A percentile compares a stretch with the other conserved stretches of the same genome.
These are phyloP conservation scores for Rhodotorula toruloides DNA, from an alignment of 768 basidiomycete species.

Conservation along the genomic window DNA sequence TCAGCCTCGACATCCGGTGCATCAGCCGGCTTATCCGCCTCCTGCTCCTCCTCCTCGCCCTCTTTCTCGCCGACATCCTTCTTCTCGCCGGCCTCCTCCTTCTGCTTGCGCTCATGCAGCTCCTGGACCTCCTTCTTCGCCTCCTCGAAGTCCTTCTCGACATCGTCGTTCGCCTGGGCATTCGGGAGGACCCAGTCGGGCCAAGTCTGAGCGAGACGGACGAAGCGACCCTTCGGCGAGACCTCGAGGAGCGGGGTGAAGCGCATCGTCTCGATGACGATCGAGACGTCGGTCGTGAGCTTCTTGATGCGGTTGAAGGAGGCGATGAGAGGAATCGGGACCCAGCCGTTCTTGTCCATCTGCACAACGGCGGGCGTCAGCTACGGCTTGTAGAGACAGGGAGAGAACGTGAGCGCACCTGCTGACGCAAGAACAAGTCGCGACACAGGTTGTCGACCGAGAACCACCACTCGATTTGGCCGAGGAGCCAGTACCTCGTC, in stretches of 20 bases:
- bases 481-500: slow-evolving; percentile 62
- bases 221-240: slow-evolving; percentile 23
- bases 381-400: neutral
- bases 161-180: slow-evolving; percentile 48
- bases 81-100: neutral
- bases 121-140: slow-evolving; percentile 9
- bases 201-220: slow-evolving; percentile 62
- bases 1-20: slow-evolving; percentile 10
- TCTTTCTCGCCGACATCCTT: slow-evolving; percentile 39
- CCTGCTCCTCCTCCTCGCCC: slow-evolving; percentile 44
- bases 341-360: slow-evolving; percentile 90
- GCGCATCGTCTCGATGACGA: slow-evolving; percentile 66
- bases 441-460: slow-evolving; percentile 83
- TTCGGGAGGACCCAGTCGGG: slow-evolving; percentile 60
- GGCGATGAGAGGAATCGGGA: slow-evolving; percentile 70
- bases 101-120: slow-evolving; percentile 1
- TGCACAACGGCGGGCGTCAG: slow-evolving; percentile 45
- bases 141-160: slow-evolving; percentile 31
- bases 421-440: slow-evolving; percentile 75
- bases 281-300: slow-evolving; percentile 55
- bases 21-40: slow-evolving; percentile 41
- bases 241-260: slow-evolving; percentile 69
- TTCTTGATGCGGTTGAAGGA: slow-evolving; percentile 78
- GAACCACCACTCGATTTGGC: slow-evolving; percentile 84
- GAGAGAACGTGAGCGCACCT: slow-evolving; percentile 43